phyloP scores from a whole-genome alignment of 2,329 filamentous ascomycete species.

The Sarocladiaceae sp. region DNA sequence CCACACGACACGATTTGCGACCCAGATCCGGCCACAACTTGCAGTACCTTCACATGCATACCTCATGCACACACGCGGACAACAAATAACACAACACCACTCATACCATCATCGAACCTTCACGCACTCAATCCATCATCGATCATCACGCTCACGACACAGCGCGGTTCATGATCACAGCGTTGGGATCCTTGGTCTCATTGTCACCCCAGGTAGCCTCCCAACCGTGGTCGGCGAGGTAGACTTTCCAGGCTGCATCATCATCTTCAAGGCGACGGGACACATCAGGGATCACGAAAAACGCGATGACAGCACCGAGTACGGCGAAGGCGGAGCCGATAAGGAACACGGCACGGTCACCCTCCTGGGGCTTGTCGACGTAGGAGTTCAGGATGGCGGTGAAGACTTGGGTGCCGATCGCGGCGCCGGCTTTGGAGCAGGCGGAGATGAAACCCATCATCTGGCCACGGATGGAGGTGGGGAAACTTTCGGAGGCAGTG shows the following conservation, averaged over 20 bases:
- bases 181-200: conserved; percentile 20
- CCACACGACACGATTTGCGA: too few relatives aligned
- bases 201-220: conserved; percentile 23
- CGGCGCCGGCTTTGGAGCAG: conserved; percentile 44
- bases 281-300: conserved; percentile 38
- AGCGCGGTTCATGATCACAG: conserved; percentile 7
- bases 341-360: conserved; percentile 45
- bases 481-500: conserved; percentile 42
- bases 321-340: conserved; percentile 46
- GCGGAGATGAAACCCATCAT: conserved; percentile 44
- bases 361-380: conserved; percentile 32
- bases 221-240: conserved; percentile 23
- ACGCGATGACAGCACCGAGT: conserved; percentile 37
- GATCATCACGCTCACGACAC: conserved; percentile 3
- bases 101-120: not conserved
- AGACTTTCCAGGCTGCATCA: conserved; percentile 25
- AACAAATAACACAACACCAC: not conserved
- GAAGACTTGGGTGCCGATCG: conserved; percentile 47
- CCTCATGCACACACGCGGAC: not conserved
- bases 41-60: not conserved
- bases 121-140: too few relatives aligned
- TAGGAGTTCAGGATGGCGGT: conserved; percentile 44
- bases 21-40: not conserved
- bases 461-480: conserved; percentile 44
- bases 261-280: conserved; percentile 22